Conservation (phyloP, 139 green algal species). For the Marvania coccoides region DNA sequence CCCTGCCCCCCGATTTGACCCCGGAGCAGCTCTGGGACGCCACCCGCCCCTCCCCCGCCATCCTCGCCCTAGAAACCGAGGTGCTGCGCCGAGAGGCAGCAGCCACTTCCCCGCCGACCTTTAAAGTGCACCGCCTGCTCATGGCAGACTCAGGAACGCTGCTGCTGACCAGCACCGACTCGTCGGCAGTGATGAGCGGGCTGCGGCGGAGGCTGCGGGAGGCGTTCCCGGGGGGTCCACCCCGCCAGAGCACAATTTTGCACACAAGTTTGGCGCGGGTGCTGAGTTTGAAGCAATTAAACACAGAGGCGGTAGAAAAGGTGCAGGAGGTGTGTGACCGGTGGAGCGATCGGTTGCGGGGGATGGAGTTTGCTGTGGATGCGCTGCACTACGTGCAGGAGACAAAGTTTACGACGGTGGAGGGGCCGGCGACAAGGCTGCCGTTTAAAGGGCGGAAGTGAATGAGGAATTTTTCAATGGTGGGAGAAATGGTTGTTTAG, state of each 20-base stretch:
- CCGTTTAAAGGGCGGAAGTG: no score
- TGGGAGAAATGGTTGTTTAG: no score
- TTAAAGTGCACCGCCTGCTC: conserved; percentile 41
- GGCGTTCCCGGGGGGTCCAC: conserved; percentile 23
- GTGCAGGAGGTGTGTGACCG: conserved; percentile 22
- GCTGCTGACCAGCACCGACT: conserved; percentile 36
- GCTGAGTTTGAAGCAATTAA: conserved; percentile 19
- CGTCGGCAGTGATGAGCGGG: conserved; percentile 12
- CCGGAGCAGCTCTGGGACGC: not conserved
- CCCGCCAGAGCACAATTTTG: conserved; percentile 38
- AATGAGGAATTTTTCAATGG: no score
- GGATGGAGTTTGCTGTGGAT: conserved; percentile 13
- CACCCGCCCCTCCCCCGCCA: no score
- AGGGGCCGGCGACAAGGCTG: conserved; percentile 12
- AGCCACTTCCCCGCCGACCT: not conserved
- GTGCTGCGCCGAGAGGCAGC: not conserved
- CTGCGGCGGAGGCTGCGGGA: conserved; percentile 17
- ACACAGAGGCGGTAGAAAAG: not conserved
- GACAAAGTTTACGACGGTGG: conserved; percentile 22
- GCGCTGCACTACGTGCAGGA: conserved; percentile 19
- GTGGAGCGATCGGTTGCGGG: conserved; percentile 11
- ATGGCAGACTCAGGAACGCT: conserved; percentile 41
- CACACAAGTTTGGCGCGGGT: conserved; percentile 35
- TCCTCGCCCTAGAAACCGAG: not conserved
- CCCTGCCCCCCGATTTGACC: not conserved